Base-by-base conservation (phyloP, 192 early-diverging fungal genomes). In the Paraglomus occultum region DNA sequence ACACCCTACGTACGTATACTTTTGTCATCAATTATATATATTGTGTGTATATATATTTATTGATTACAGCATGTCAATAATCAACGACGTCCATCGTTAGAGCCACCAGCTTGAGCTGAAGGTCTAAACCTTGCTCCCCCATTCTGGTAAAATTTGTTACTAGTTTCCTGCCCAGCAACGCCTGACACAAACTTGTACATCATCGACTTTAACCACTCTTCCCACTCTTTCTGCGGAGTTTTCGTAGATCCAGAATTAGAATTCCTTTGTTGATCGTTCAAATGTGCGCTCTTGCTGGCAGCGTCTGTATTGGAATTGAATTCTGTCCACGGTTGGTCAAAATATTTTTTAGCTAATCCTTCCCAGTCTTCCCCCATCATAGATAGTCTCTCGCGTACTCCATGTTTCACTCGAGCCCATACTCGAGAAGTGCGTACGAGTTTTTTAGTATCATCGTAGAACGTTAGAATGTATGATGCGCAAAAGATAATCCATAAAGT, bases 281-380 rank as follows among this genome's bases (percentile, higher is more conserved):
- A 18, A 54, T 67, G 43, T 44, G 17, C n/a, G 46, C 53, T 67
- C 1, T 15, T 31, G 50, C 58, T 47, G 22, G 38, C 18, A 17
- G 31, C 51, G 31, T 58, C 46, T 6, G 48, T 17, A 10, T 11
- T 57, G 11, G 54, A 1, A 57, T 22, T 22, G 15, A 10, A 11
- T 31, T 57, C 54, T 31, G 38, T 31, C 17, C 38, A 23, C n/a
- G 66, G 10, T 47, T 70, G 67, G 49, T 70, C 67, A 48, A 70
- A 70, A 59, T 59, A 59, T 23, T 59, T 70, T 59, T 70, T 48
- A 1, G 50, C 2, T 17, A 70, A 70, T 39, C 59, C 67, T 15
- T 59, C 67, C 67, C 67, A 70, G 59, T 59, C 67, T 18, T 48
- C 55, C 5, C 67, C 67, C 52, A 70, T 44, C 67, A 70, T 70